Base-by-base conservation (phyloP, 1,284 basidiomycete genomes). In the Sporisorium scitamineum region DNA sequence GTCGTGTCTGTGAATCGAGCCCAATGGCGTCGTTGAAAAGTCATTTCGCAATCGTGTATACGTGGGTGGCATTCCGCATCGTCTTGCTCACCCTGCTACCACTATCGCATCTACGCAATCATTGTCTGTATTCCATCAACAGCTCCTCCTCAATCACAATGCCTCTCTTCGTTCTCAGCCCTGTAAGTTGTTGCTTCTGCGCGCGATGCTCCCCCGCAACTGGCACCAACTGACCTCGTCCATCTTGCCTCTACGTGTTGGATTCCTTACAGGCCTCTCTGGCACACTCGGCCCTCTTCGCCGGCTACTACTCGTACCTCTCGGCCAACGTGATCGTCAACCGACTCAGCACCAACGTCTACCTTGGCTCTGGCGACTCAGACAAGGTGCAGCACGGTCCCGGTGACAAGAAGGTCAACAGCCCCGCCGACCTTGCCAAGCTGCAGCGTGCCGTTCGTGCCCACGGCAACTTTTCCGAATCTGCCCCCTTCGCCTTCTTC, bases 131-230 rank as follows among this genome's bases (percentile, higher is more conserved):
- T 10, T 44, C 18, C 22, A 27, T 18, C 24, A 50, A 27, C 32
- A 53, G 39, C 22, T 16, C 9, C 34, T 29, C 27, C 29, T 22
- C 13, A 18, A 18, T 42, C 59, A 61, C 14, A n/a, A 84, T 85
- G 83, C 83, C 83, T 79, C 82, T 85, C 70, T 85, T 85, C 74
- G 83, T 85, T 52, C 79, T 85, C 56, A 79, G 76, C 66, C 76
- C 76, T 44, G 74, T 78, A 63, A 78, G 76, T 69, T n/a, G n/a
- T n/a, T 26, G 13, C 20, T 26, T 34, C 24, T 27, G 39, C 22
- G n/a, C 24, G 31, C 16, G 7, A 20, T 11, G 26, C 27, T 29
- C 20, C 24, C 26, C 24, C 20, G 5, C 16, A 26, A 37, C 5
- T 18, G 18, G 20, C 24, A 7, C 34, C 4, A 39, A 45, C 57